phyloP scores from a whole-genome alignment of 2,329 filamentous ascomycete genomes.

The Venturia effusa region DNA sequence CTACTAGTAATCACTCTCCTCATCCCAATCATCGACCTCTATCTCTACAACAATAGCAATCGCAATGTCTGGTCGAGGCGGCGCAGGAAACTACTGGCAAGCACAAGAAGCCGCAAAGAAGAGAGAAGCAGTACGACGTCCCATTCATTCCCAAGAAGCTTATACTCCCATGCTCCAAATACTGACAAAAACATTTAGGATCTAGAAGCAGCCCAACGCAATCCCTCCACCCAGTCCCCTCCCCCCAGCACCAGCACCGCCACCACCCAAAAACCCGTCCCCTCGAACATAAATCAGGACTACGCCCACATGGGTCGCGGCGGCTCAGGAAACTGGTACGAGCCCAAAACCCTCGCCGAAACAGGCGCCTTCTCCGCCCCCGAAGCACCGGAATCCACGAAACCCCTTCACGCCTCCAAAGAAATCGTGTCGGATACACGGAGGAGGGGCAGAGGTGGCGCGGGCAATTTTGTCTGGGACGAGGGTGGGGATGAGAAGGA shows the following conservation, averaged over 20 bases:
- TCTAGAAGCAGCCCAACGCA: constrained; percentile 4
- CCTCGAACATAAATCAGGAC: constrained; percentile 1
- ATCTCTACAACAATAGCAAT: neutral
- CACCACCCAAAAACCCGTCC: neutral
- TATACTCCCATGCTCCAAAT: neutral
- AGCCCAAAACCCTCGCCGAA: constrained; percentile 4
- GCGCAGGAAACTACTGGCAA: constrained; percentile 4
- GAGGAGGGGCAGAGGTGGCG: constrained; percentile 7
- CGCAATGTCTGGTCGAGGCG: constrained; percentile 7
- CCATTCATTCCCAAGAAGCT: neutral
- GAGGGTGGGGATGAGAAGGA: neutral
- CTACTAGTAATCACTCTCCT: too few relatives aligned
- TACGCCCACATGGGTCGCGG: constrained; percentile 12
- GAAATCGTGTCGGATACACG: constrained; percentile 2
- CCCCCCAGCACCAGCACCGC: neutral
- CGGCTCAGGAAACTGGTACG: constrained; percentile 12
- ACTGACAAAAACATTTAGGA: neutral
- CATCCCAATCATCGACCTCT: neutral
- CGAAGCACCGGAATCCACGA: neutral
- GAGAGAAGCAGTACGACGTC: neutral
- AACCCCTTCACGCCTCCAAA: neutral
- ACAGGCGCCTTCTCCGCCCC: constrained; percentile 7
- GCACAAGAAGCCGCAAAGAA: neutral
- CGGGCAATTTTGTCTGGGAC: constrained; percentile 12
- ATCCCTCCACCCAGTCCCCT: neutral